Conservation (phyloP, 148 eudicot species). For the Fagopyrum tataricum region DNA sequence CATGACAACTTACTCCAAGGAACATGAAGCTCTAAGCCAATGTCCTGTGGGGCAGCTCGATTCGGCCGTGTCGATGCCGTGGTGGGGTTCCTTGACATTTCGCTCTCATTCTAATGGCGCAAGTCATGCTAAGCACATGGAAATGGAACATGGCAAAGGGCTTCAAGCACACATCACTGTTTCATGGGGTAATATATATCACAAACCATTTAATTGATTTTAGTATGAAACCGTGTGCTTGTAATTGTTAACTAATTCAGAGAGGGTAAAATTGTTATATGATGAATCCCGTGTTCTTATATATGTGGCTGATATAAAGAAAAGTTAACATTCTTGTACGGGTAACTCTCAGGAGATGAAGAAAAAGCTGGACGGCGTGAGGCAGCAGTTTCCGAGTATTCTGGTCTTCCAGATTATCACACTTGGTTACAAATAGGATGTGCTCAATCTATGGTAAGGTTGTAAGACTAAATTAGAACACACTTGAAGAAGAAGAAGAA, state of each 20-base stretch:
- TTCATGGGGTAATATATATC: constrained; percentile 4
- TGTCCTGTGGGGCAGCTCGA: background rate
- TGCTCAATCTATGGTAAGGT: background rate
- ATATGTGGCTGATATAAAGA: too few species aligned
- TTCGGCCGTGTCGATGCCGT: background rate
- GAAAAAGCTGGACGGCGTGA: background rate
- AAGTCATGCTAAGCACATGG: background rate
- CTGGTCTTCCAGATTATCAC: background rate
- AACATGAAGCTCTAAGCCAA: background rate
- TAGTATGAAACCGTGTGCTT: too few species aligned
- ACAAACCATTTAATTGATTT: background rate
- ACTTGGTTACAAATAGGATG: constrained; percentile 14
- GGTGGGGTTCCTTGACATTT: constrained; percentile 6
- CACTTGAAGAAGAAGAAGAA: background rate
- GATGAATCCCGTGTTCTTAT: too few species aligned
- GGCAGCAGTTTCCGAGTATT: background rate
- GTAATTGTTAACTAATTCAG: too few species aligned
- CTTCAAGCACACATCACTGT: constrained; percentile 8
- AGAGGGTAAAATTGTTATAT: too few species aligned
- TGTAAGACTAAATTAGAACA: background rate
- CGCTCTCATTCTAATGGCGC: background rate
- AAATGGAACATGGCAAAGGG: constrained; percentile 6
- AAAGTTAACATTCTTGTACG: background rate
- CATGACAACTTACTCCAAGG: background rate
- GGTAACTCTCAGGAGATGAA: background rate